Conservation (phyloP, 768 basidiomycete species). For the Suillus decipiens region DNA sequence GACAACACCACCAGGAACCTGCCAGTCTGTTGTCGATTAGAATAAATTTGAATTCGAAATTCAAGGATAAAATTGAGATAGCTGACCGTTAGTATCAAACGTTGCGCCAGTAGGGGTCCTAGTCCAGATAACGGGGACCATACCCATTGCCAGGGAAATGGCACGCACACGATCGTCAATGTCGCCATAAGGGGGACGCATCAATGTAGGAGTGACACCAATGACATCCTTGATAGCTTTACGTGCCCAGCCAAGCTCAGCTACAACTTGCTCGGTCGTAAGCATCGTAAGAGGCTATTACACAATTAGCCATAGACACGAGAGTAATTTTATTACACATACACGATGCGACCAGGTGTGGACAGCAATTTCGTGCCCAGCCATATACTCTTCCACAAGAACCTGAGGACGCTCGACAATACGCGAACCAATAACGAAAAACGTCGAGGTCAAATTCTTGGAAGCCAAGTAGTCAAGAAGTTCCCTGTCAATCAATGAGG, state of each 20-base stretch:
- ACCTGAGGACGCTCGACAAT: slow-evolving; percentile 76
- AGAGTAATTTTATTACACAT: slow-evolving; percentile 15
- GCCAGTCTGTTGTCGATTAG: slow-evolving; percentile 63
- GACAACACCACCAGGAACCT: slow-evolving; percentile 75
- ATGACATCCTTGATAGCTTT: slow-evolving; percentile 77
- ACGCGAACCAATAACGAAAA: slow-evolving; percentile 90
- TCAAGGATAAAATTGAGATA: neutral
- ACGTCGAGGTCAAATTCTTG: slow-evolving; percentile 73
- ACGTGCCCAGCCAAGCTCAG: slow-evolving; percentile 91
- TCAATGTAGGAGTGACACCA: slow-evolving; percentile 75
- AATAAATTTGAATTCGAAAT: neutral
- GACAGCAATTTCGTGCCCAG: slow-evolving; percentile 77
- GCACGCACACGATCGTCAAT: slow-evolving; percentile 94
- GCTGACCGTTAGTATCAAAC: slow-evolving; percentile 75
- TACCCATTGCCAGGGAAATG: slow-evolving; percentile 87
- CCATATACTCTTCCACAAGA: slow-evolving; percentile 79
- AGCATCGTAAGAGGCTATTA: slow-evolving; percentile 62
- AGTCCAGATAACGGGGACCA: slow-evolving; percentile 92
- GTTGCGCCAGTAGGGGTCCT: slow-evolving; percentile 49
- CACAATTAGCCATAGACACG: slow-evolving; percentile 25
- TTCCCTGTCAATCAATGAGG: slow-evolving; percentile 40
- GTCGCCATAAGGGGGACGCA: slow-evolving; percentile 84
- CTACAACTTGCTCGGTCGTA: slow-evolving; percentile 84
- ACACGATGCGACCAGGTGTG: slow-evolving; percentile 92
- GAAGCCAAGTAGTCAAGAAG: slow-evolving; percentile 70